Conservation (phyloP, 202 grass and related monocot genomes). For the Hordeum pubiflorum region DNA sequence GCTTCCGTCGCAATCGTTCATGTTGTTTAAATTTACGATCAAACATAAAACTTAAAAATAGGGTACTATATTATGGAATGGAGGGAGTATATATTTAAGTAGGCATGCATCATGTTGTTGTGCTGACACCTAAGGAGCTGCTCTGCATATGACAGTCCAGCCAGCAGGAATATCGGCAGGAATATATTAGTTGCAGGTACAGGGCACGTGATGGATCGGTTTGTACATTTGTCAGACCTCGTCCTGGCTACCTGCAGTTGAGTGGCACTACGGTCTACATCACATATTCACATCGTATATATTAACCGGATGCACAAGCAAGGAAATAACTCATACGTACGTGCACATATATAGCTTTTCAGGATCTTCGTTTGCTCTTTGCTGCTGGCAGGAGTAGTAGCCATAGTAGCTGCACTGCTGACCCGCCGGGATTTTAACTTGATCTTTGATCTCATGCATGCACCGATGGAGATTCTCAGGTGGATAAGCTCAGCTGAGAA, state of each 20-base stretch:
- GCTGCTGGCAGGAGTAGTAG: neutral
- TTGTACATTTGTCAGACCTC: neutral
- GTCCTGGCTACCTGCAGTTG: neutral
- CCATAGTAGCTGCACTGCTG: too few species aligned
- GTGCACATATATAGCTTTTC: neutral
- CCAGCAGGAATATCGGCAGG: neutral
- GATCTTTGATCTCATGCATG: neutral
- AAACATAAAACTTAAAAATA: too few species aligned
- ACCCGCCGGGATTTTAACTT: too few species aligned
- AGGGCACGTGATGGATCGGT: neutral
- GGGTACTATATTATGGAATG: too few species aligned
- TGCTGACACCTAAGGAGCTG: too few species aligned
- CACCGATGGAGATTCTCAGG: neutral
- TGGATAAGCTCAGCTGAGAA: too few species aligned
- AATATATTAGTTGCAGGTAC: neutral
- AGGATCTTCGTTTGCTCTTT: slow-evolving; percentile 5
- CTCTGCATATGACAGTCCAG: neutral
- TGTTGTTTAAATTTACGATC: too few species aligned
- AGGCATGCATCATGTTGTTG: too few species aligned
- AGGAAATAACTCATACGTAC: slow-evolving; percentile 21
- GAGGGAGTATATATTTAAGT: too few species aligned
- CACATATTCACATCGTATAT: neutral
- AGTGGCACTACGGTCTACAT: too few species aligned
- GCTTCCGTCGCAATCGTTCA: too few species aligned
- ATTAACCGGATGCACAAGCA: neutral